Percentiles rank a stretch among this genome's conserved stretches.
These are phyloP conservation scores for Taiozyma sp. DNA, from an alignment of 1,139 yeast genomes.

Conservation along the genomic window DNA sequence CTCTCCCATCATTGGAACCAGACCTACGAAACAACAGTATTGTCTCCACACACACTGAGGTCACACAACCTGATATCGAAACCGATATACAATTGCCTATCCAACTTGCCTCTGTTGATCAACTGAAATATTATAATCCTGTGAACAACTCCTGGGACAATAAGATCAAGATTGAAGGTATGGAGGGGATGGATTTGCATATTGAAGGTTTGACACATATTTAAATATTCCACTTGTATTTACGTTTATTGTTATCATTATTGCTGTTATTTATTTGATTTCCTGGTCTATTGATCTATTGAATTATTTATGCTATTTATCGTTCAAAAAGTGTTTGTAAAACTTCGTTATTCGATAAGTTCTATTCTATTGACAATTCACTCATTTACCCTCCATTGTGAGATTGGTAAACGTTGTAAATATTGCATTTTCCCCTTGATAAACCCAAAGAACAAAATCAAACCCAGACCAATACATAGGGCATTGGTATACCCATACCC, in stretches of 20 bases:
- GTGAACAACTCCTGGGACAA: background rate
- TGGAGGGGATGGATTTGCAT: background rate
- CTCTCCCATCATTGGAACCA: background rate
- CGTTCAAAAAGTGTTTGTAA: too few species aligned
- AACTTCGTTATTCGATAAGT: background rate
- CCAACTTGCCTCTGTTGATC: background rate
- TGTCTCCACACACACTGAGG: background rate
- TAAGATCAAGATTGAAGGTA: background rate
- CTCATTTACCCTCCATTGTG: conserved; percentile 45
- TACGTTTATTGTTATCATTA: background rate
- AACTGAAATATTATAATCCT: background rate
- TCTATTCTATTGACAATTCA: conserved; percentile 79
- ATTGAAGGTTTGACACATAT: background rate
- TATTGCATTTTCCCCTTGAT: conserved; percentile 45
- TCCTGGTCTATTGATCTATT: background rate
- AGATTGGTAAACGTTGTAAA: conserved; percentile 29
- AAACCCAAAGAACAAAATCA: conserved; percentile 59
- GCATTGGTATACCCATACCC: conserved; percentile 81
- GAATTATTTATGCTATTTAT: background rate
- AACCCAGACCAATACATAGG: conserved; percentile 64
- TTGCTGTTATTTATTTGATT: background rate
- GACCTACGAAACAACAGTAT: background rate
- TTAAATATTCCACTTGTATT: background rate
- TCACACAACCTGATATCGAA: background rate
- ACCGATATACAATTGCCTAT: background rate